Conservation (phyloP, 768 basidiomycete species). For the Dacryopinax spathularia region DNA sequence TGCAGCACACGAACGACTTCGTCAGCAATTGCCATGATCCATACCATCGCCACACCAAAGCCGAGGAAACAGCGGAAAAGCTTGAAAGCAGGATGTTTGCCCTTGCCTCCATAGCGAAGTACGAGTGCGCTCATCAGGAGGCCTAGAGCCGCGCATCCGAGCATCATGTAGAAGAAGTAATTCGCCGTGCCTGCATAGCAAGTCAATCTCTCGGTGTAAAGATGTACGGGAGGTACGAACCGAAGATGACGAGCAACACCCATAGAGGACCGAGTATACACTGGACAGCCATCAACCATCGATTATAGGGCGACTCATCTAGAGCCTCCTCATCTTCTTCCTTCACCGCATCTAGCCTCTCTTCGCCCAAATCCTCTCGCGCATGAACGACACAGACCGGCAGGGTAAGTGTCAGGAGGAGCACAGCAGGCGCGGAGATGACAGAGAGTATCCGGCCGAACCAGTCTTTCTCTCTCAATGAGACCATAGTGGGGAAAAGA, state of each 20-base stretch:
- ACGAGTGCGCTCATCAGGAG: slow-evolving; percentile 41
- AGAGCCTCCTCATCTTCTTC: slow-evolving; percentile 57
- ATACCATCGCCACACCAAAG: slow-evolving; percentile 78
- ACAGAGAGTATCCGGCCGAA: slow-evolving; percentile 58
- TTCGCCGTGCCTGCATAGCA: slow-evolving; percentile 30
- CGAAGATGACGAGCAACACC: slow-evolving; percentile 57
- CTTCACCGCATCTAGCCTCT: slow-evolving; percentile 50
- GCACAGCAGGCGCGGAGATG: slow-evolving; percentile 74
- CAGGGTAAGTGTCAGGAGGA: slow-evolving; percentile 73
- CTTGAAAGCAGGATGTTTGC: slow-evolving; percentile 41
- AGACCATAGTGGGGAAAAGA: slow-evolving; percentile 74
- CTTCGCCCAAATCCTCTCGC: slow-evolving; percentile 40
- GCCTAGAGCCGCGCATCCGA: slow-evolving; percentile 44
- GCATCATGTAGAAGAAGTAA: slow-evolving; percentile 37
- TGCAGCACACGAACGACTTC: slow-evolving; percentile 85
- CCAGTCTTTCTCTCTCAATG: slow-evolving; percentile 54
- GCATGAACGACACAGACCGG: slow-evolving; percentile 58
- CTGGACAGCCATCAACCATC: slow-evolving; percentile 76
- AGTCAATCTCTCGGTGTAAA: too few relatives aligned
- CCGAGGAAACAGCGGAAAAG: slow-evolving; percentile 78
- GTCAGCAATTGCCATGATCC: slow-evolving; percentile 98
- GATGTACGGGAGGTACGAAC: slow-evolving; percentile 36
- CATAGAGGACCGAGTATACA: slow-evolving; percentile 73
- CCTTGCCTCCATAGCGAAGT: slow-evolving; percentile 43
- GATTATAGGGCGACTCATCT: slow-evolving; percentile 52